phyloP scores from a whole-genome alignment of 371 early-diverging fungal species.

The Apophysomyces sp. region DNA sequence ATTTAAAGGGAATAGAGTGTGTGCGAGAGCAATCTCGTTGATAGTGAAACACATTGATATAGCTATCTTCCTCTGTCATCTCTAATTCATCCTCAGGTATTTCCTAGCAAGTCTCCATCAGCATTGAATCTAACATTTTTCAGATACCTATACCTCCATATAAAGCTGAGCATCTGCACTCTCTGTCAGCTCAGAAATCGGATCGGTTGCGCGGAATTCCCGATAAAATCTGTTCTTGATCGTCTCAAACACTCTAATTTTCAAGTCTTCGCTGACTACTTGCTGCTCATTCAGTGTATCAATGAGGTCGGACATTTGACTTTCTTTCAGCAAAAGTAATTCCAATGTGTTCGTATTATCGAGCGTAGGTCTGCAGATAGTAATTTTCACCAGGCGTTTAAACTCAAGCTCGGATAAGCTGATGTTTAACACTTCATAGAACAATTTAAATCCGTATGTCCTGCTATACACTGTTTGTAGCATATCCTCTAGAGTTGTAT shows the following conservation, averaged over 20 bases:
- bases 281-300: constrained; percentile 53
- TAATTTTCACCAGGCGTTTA: constrained; percentile 56
- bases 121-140: background rate
- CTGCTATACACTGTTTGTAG: constrained; percentile 1
- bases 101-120: constrained; percentile 33
- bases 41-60: constrained; percentile 70
- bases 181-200: constrained; percentile 12
- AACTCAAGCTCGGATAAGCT: constrained; percentile 70
- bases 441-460: constrained; percentile 23
- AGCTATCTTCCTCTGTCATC: constrained; percentile 33
- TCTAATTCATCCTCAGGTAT: constrained; percentile 55
- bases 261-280: background rate
- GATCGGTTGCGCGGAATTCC: constrained; percentile 13
- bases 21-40: constrained; percentile 54
- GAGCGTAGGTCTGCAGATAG: constrained; percentile 39
- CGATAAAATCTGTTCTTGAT: constrained; percentile 15
- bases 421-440: constrained; percentile 78
- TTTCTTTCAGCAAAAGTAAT: constrained; percentile 52
- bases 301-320: constrained; percentile 43
- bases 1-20: constrained; percentile 80
- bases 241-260: constrained; percentile 18
- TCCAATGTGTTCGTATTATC: constrained; percentile 32
- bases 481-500: constrained; percentile 9
- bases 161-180: background rate
- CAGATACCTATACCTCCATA: constrained; percentile 10